A percentile compares a stretch with the other conserved stretches of the same genome.
These are phyloP conservation scores for Trametes sp. DNA, from an alignment of 1,284 basidiomycete genomes.

Conservation along the genomic window DNA sequence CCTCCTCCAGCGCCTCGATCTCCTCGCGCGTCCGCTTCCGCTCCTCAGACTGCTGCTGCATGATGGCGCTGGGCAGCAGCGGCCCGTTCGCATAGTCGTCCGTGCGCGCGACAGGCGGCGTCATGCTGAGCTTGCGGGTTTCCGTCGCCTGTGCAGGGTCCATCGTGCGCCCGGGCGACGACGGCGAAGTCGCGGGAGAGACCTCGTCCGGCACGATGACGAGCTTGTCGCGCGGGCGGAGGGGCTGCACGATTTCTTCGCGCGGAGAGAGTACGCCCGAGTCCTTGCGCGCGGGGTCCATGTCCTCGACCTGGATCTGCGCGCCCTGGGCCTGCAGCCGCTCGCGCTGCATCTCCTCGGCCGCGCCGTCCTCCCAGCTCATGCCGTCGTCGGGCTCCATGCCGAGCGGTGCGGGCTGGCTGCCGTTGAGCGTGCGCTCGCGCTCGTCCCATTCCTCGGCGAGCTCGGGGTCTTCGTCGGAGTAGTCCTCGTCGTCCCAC, in stretches of 20 bases:
- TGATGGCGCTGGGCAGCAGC: slow-evolving; percentile 53
- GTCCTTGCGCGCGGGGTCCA: slow-evolving; percentile 31
- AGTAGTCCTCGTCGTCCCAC: slow-evolving; percentile 78
- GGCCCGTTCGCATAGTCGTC: slow-evolving; percentile 47
- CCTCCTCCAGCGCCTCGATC: slow-evolving; percentile 62
- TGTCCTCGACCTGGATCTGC: slow-evolving; percentile 49
- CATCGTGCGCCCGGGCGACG: slow-evolving; percentile 44
- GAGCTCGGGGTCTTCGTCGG: slow-evolving; percentile 70
- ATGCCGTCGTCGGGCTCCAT: slow-evolving; percentile 79
- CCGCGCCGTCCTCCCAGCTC: slow-evolving; percentile 76
- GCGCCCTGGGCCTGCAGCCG: slow-evolving; percentile 36
- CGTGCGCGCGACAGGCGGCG: slow-evolving; percentile 72
- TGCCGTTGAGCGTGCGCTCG: slow-evolving; percentile 27
- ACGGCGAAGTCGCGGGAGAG: slow-evolving; percentile 37
- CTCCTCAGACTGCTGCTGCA: slow-evolving; percentile 64
- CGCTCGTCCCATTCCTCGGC: slow-evolving; percentile 56
- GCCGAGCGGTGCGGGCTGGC: slow-evolving; percentile 26
- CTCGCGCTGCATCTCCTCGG: slow-evolving; percentile 53
- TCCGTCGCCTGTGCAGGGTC: slow-evolving; percentile 68
- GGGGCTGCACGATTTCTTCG: slow-evolving; percentile 38
- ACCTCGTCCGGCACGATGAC: slow-evolving; percentile 34
- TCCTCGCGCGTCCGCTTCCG: slow-evolving; percentile 68
- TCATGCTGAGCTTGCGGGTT: slow-evolving; percentile 78
- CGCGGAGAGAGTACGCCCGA: slow-evolving; percentile 32
- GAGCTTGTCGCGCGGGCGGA: slow-evolving; percentile 48